Evolutionary conservation across 768 basidiomycete species (phyloP).

Genomic region (Macrolepiota fuliginosa): DNA sequence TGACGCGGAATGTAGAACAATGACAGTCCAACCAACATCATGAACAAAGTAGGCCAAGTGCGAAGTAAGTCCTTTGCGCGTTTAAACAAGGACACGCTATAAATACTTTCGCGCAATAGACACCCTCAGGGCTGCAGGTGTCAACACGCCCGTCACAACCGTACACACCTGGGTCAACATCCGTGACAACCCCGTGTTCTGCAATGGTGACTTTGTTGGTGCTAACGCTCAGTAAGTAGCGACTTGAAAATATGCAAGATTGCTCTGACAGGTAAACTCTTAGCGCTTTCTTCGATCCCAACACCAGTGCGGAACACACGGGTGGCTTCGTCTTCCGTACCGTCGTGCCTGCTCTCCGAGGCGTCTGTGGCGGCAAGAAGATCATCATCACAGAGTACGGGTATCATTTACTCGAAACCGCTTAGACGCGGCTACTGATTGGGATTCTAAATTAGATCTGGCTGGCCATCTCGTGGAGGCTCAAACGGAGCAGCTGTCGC

Average conservation of each 20-base stretch:
- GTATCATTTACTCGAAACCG: background rate
- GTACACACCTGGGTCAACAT: slow-evolving; percentile 37
- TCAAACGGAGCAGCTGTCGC: slow-evolving; percentile 27
- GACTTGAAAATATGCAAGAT: background rate
- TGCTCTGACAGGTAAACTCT: background rate
- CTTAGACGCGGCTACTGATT: background rate
- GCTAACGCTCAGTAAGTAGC: slow-evolving; percentile 36
- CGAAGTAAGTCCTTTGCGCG: slow-evolving; percentile 23
- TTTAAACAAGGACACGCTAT: background rate
- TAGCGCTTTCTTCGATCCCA: slow-evolving; percentile 36
- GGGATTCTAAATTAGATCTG: slow-evolving; percentile 23
- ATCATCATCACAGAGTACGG: slow-evolving; percentile 35
- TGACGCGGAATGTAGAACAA: slow-evolving; percentile 20
- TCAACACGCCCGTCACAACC: slow-evolving; percentile 34
- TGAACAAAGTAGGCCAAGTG: slow-evolving; percentile 33
- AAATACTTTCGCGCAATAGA: slow-evolving; percentile 17
- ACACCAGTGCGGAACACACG: slow-evolving; percentile 26
- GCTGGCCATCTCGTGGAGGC: slow-evolving; percentile 38
- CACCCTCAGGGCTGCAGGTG: slow-evolving; percentile 29
- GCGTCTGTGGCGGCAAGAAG: slow-evolving; percentile 34
- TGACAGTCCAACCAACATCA: slow-evolving; percentile 29
- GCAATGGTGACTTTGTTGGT: slow-evolving; percentile 34
- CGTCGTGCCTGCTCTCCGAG: slow-evolving; percentile 33
- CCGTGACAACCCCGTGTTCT: slow-evolving; percentile 29
- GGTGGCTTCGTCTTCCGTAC: slow-evolving; percentile 38